These are phyloP conservation scores for Neofusicoccum sp. DNA, from an alignment of 2,329 filamentous ascomycete species.

Conservation along the genomic window DNA sequence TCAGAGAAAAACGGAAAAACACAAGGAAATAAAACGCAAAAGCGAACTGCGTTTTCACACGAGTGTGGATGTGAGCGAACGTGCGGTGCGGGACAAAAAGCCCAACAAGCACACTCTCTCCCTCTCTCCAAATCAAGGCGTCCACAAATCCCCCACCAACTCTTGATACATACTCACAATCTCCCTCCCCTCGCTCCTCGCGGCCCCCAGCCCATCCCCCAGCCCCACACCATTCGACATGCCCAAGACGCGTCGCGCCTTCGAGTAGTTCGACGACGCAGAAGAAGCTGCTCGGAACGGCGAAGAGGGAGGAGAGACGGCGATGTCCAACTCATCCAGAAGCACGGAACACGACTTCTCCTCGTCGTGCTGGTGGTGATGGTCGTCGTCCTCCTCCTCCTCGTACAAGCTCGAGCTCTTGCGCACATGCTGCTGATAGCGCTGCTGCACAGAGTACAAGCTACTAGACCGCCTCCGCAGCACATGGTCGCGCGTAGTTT, in stretches of 20 bases:
- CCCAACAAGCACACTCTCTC: no score
- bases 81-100: no score
- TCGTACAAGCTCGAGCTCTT: not conserved
- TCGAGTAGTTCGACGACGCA: not conserved
- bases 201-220: not conserved
- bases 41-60: no score
- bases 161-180: constrained; percentile 18
- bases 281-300: not conserved
- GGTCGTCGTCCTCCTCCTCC: no score
- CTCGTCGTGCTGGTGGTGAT: not conserved
- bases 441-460: not conserved
- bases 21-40: not conserved
- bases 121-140: not conserved
- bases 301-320: not conserved
- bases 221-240: not conserved
- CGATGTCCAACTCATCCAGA: not conserved
- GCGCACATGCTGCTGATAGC: not conserved
- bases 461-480: not conserved
- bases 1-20: no score
- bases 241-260: constrained; percentile 5
- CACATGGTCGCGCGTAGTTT: not conserved
- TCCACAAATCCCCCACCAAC: not conserved
- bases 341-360: not conserved
- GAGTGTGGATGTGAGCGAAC: no score
- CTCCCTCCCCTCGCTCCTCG: not conserved